A percentile compares a stretch with the other conserved stretches of the same genome.
Evolutionary conservation across 805 yeast genomes (phyloP).

Genomic region (Wickerhamomyces tratensis): DNA sequence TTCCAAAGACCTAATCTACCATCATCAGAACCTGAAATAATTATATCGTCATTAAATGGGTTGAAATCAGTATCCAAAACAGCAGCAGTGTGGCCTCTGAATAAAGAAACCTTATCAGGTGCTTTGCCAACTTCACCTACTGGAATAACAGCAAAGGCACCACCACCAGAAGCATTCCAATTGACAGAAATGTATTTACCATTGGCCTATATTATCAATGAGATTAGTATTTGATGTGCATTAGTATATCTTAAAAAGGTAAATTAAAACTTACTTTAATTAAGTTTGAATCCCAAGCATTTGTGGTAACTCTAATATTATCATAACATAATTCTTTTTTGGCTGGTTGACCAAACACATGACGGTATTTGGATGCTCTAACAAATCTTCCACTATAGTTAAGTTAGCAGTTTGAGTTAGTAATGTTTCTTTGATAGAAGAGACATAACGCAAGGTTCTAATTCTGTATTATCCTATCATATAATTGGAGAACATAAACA

Average conservation of each 20-base stretch:
- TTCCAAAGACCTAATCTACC: conserved; percentile 80
- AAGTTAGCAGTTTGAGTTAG: too few relatives aligned
- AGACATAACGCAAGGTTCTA: too few relatives aligned
- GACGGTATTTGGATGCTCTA: conserved; percentile 94
- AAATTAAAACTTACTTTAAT: conserved; percentile 34
- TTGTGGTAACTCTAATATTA: conserved; percentile 62
- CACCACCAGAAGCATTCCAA: conserved; percentile 96
- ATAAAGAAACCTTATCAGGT: conserved; percentile 87
- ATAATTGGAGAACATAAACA: too few relatives aligned
- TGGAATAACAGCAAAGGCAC: conserved; percentile 94
- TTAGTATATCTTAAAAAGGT: too few relatives aligned
- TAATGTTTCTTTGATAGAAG: too few relatives aligned
- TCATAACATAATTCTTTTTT: conserved; percentile 37
- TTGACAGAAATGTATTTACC: conserved; percentile 80
- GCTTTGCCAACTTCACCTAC: conserved; percentile 79
- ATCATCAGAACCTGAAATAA: conserved; percentile 78
- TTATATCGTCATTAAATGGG: conserved; percentile 71
- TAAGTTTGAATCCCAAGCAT: conserved; percentile 94
- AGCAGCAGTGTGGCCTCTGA: conserved; percentile 92
- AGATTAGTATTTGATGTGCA: not conserved
- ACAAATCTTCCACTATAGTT: conserved; percentile 68
- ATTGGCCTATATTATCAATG: conserved; percentile 35
- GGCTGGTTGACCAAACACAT: conserved; percentile 86
- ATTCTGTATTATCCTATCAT: too few relatives aligned
- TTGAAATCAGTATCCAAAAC: conserved; percentile 94